Conservation (phyloP, 2,329 filamentous ascomycete species). For the Exophiala sideris region DNA sequence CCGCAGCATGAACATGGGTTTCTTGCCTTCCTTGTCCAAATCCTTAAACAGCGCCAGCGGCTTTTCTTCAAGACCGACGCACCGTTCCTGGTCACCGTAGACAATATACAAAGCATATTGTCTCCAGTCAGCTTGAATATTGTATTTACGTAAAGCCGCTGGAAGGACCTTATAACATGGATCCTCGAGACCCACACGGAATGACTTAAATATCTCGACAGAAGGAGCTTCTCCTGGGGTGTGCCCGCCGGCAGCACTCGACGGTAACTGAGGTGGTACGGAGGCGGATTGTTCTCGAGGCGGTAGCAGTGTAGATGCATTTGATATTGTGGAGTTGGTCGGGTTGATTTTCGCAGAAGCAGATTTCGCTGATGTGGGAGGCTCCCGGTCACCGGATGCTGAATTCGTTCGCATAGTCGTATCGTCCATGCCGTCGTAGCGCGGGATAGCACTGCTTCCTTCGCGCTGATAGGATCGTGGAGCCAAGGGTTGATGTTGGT, state of each 20-base stretch:
- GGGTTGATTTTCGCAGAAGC: slow-evolving; percentile 23
- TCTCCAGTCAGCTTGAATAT: slow-evolving; percentile 96
- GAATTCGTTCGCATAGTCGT: slow-evolving; percentile 1
- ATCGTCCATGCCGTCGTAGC: slow-evolving; percentile 42
- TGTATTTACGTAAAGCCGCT: slow-evolving; percentile 94
- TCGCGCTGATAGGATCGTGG: slow-evolving; percentile 44
- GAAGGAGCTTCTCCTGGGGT: slow-evolving; percentile 35
- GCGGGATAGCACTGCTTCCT: slow-evolving; percentile 25
- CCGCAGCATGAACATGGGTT: slow-evolving; percentile 98
- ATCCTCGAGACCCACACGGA: slow-evolving; percentile 96
- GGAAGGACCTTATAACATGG: slow-evolving; percentile 96
- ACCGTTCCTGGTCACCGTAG: slow-evolving; percentile 96
- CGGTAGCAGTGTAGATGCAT: slow-evolving; percentile 26
- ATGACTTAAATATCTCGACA: slow-evolving; percentile 98
- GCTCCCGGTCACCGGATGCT: slow-evolving; percentile 31
- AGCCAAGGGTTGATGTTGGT: slow-evolving; percentile 42
- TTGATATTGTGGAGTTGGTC: slow-evolving; percentile 23
- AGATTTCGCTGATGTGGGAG: slow-evolving; percentile 28
- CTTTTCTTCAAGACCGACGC: slow-evolving; percentile 85
- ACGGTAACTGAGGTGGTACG: slow-evolving; percentile 23
- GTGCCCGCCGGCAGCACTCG: slow-evolving; percentile 22
- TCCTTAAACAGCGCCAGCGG: slow-evolving; percentile 96
- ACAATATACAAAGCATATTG: slow-evolving; percentile 98
- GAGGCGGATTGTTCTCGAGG: slow-evolving; percentile 25
- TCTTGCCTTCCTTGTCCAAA: slow-evolving; percentile 91